Conservation (phyloP, 2,329 filamentous ascomycete genomes). For the Polytolypa hystricis region DNA sequence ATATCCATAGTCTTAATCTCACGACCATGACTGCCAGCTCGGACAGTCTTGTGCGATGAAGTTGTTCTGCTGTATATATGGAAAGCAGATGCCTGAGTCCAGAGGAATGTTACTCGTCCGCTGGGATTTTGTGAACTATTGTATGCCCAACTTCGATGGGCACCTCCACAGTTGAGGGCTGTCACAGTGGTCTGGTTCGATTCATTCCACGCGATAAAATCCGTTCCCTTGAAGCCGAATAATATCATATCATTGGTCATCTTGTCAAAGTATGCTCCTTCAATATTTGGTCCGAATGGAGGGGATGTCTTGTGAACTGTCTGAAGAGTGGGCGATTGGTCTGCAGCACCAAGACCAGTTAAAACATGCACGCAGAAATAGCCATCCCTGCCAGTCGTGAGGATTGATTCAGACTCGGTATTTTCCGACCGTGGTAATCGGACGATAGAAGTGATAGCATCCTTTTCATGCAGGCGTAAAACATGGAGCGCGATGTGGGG, state of each 20-base stretch:
- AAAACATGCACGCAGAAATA: constrained; percentile 55
- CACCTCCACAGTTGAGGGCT: constrained; percentile 70
- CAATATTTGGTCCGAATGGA: constrained; percentile 65
- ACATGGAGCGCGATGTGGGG: constrained; percentile 9
- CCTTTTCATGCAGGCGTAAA: constrained; percentile 35
- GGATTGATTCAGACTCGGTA: constrained; percentile 32
- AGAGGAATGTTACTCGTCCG: constrained; percentile 51
- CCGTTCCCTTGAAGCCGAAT: constrained; percentile 68
- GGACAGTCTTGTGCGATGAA: constrained; percentile 41
- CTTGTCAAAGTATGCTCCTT: constrained; percentile 54
- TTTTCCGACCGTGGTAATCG: constrained; percentile 11
- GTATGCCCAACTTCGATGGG: constrained; percentile 66
- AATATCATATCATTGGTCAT: constrained; percentile 50
- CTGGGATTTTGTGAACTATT: constrained; percentile 16
- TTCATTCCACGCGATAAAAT: constrained; percentile 75
- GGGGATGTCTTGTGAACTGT: constrained; percentile 58
- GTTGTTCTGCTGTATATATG: constrained; percentile 32
- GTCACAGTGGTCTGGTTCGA: constrained; percentile 57
- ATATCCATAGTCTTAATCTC: constrained; percentile 62
- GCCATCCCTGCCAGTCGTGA: constrained; percentile 69
- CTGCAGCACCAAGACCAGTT: constrained; percentile 6
- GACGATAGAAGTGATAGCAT: constrained; percentile 59
- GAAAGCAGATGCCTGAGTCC: constrained; percentile 57
- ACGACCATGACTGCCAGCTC: constrained; percentile 67
- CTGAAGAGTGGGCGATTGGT: constrained; percentile 27